Evolutionary conservation across 148 eudicot genomes (phyloP), one percentile per base, ranked within the genome.

Genomic region (Agrostemma githago): DNA sequence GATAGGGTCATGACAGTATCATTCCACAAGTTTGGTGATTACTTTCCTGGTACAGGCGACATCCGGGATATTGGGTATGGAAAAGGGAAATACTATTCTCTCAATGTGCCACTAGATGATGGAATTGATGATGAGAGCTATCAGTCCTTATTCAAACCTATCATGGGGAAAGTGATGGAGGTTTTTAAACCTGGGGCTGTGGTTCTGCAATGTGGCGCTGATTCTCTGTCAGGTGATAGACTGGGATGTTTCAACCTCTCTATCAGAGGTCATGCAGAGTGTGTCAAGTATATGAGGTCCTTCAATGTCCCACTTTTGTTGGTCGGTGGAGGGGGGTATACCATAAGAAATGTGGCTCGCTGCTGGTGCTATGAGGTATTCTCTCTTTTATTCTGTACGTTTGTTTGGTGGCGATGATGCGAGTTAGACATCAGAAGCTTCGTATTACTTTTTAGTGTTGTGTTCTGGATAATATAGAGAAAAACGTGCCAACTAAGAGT

Each of bases 351-450:
- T 71, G 96, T 90, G 76, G 96, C 92, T 76, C 92, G 96, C 44
- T 90, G 92, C 78, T 90, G 96, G 92, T 88, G 92, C 71, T 90
- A 90, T 70, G 96, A 90, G 96, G 96, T 90, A 81, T 72, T 70
- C 5, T 15, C 57, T 62, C 38, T 40, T 8, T 8, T 9, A 51
- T 9, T 17, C 26, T 41, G 8, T 66, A 5, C 0, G 9, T 19
- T 37, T 61, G 12, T 48, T 48, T 70, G 40, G 38, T 34, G 5
- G 9, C 5, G 65, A 3, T 7, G 16, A 26, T 7, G 20, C 3
- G 60, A 6, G 65, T 61, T 38, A 26, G 12, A 5, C 20, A 10
- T 71, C 51, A 39, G 44, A 5, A 38, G 43, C 63, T 39, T n/a
- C 19, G 3, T 61, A 20, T 68, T 76, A 66, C 34, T 70, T 15